Conservation (phyloP, 768 basidiomycete species). For the Rhizopogon vulgaris region DNA sequence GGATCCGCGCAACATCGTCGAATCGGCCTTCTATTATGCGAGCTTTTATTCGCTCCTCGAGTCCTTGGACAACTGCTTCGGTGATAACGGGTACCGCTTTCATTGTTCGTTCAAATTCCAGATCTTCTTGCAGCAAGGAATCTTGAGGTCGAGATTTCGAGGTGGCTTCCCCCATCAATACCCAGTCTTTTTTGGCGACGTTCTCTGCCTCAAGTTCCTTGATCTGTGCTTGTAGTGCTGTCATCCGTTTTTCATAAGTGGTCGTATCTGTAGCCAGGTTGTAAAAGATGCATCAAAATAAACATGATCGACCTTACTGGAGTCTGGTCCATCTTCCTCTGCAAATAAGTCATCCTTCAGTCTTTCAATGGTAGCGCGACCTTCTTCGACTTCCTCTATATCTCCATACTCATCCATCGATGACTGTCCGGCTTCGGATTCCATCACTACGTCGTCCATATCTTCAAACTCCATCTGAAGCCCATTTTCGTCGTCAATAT, state of each 20-base stretch:
- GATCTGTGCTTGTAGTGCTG: conserved; percentile 73
- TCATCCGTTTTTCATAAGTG: conserved; percentile 74
- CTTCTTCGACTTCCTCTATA: conserved; percentile 23
- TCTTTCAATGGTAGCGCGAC: conserved; percentile 52
- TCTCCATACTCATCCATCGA: conserved; percentile 16
- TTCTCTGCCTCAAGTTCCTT: conserved; percentile 79
- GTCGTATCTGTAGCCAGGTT: conserved; percentile 46
- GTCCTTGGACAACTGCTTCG: conserved; percentile 70
- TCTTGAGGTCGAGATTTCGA: conserved; percentile 83
- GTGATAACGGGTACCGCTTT: conserved; percentile 87
- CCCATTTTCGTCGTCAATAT: conserved; percentile 33
- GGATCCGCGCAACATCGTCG: conserved; percentile 87
- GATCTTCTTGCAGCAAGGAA: conserved; percentile 85
- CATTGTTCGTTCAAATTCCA: conserved; percentile 89
- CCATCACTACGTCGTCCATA: conserved; percentile 29
- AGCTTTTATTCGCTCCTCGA: conserved; percentile 89
- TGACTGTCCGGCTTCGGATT: conserved; percentile 20
- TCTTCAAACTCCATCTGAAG: conserved; percentile 27
- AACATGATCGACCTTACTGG: neutral
- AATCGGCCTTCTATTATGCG: conserved; percentile 81
- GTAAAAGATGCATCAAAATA: neutral
- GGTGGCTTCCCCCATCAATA: conserved; percentile 84
- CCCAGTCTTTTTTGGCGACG: conserved; percentile 87
- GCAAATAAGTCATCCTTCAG: conserved; percentile 77
- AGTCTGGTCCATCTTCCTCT: conserved; percentile 40